A percentile compares a stretch with the other conserved stretches of the same genome.
Evolutionary conservation across 164 flowering plant species (phyloP).

Genomic region (Vitis riparia): DNA sequence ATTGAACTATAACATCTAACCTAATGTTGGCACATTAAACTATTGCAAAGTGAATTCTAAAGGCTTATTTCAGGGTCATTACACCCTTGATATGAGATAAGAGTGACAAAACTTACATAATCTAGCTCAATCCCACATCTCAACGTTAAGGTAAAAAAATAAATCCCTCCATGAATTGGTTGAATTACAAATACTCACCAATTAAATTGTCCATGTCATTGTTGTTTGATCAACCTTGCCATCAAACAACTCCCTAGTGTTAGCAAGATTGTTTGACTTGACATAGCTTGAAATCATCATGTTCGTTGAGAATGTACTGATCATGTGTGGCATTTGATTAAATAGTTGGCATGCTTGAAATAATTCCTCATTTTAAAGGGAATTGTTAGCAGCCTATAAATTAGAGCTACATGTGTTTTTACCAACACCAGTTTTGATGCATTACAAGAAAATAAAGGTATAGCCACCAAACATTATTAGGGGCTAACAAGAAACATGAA

Average conservation of each 20-base stretch:
- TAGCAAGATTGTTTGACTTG: slow-evolving; percentile 44
- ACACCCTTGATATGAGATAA: slow-evolving; percentile 48
- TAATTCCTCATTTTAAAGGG: slow-evolving; percentile 32
- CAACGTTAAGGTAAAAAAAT: slow-evolving; percentile 54
- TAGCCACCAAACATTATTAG: no score
- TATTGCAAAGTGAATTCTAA: slow-evolving; percentile 84
- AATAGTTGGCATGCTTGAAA: slow-evolving; percentile 59
- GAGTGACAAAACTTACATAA: slow-evolving; percentile 51
- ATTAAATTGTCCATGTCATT: slow-evolving; percentile 82
- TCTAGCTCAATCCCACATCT: slow-evolving; percentile 48
- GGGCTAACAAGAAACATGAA: no score
- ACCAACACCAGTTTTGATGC: slow-evolving; percentile 66
- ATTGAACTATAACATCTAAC: slow-evolving; percentile 38
- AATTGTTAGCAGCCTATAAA: slow-evolving; percentile 26
- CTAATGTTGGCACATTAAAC: slow-evolving; percentile 51
- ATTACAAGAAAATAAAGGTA: no score
- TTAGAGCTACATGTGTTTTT: slow-evolving; percentile 51
- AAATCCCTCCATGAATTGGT: slow-evolving; percentile 43
- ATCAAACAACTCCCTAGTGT: slow-evolving; percentile 57
- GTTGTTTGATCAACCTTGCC: slow-evolving; percentile 38
- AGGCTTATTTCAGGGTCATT: slow-evolving; percentile 43
- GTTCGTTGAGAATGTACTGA: slow-evolving; percentile 48
- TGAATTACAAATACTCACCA: slow-evolving; percentile 49
- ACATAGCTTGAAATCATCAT: slow-evolving; percentile 64
- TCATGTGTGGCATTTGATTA: slow-evolving; percentile 65